These are phyloP conservation scores for Acarospora socialis DNA, from an alignment of 2,329 filamentous ascomycete genomes.

Conservation along the genomic window DNA sequence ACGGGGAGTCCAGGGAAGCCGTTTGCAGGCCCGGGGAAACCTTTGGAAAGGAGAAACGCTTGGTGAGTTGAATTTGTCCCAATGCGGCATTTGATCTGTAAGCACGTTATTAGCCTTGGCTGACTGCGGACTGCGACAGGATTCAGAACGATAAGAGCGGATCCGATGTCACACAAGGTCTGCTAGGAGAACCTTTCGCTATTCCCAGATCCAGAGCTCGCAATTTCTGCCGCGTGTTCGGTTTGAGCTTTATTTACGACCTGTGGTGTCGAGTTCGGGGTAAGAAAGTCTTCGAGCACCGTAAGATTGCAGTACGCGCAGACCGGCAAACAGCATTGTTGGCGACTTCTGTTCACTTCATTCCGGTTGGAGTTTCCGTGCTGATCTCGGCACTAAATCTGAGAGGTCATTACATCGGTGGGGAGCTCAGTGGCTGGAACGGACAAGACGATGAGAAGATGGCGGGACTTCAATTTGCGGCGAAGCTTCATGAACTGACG, in stretches of 20 bases:
- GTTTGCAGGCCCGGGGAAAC: too few species aligned
- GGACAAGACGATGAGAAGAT: constrained; percentile 16
- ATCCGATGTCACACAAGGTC: too few species aligned
- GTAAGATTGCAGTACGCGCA: constrained; percentile 5
- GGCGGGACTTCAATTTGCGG: constrained; percentile 16
- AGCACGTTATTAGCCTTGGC: too few species aligned
- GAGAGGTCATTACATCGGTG: constrained; percentile 15
- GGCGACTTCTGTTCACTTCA: constrained; percentile 13
- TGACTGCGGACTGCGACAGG: too few species aligned
- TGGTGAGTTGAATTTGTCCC: too few species aligned
- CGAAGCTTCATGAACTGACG: constrained; percentile 17
- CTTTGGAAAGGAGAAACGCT: too few species aligned
- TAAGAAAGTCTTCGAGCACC: background rate
- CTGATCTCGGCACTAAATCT: constrained; percentile 14
- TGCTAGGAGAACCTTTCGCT: too few species aligned
- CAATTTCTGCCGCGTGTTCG: constrained; percentile 6
- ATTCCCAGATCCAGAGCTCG: background rate
- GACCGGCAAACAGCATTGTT: constrained; percentile 4
- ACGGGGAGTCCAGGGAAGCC: too few species aligned
- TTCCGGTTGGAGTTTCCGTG: constrained; percentile 12
- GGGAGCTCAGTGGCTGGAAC: constrained; percentile 11
- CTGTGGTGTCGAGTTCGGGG: background rate
- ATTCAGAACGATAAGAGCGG: too few species aligned
- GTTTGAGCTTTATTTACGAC: constrained; percentile 5
- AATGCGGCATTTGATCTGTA: too few species aligned